These are phyloP conservation scores for Colletotrichum trifolii DNA, from an alignment of 2,329 filamentous ascomycete genomes.

Conservation along the genomic window DNA sequence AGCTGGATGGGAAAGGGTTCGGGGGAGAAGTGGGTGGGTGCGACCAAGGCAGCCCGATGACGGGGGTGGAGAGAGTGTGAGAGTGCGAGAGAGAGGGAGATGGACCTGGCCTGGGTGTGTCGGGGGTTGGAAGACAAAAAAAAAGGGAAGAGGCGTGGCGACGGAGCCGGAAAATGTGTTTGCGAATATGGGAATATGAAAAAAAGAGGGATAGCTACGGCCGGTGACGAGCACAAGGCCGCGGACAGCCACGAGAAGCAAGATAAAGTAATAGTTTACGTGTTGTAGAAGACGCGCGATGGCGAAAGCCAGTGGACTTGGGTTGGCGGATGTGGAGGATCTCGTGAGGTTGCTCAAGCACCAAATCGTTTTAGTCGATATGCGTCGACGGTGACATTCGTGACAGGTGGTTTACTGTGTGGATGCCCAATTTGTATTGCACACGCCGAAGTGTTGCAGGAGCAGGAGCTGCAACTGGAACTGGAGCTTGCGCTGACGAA, in stretches of 20 bases:
- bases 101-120: conserved; percentile 11
- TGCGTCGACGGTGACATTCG: conserved; percentile 26
- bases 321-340: conserved; percentile 1
- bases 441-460: conserved; percentile 19
- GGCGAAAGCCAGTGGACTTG: conserved; percentile 31
- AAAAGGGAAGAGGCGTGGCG: not conserved
- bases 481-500: conserved; percentile 15
- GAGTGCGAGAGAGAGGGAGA: conserved; percentile 10
- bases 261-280: not conserved
- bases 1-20: conserved; percentile 23
- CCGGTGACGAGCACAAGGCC: not conserved
- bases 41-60: conserved; percentile 35
- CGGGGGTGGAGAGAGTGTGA: conserved; percentile 5
- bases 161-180: too few species aligned
- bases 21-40: conserved; percentile 29
- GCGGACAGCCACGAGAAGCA: conserved; percentile 11
- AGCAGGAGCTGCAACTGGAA: too few species aligned
- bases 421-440: conserved; percentile 31
- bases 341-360: conserved; percentile 13
- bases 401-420: not conserved
- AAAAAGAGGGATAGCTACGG: conserved; percentile 26
- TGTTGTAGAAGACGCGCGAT: conserved; percentile 24
- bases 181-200: not conserved
- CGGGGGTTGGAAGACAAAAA: not conserved
- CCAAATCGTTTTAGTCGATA: conserved; percentile 16